Evolutionary conservation across 2,329 filamentous ascomycete species (phyloP).

Genomic region (Neospermospora avenae): DNA sequence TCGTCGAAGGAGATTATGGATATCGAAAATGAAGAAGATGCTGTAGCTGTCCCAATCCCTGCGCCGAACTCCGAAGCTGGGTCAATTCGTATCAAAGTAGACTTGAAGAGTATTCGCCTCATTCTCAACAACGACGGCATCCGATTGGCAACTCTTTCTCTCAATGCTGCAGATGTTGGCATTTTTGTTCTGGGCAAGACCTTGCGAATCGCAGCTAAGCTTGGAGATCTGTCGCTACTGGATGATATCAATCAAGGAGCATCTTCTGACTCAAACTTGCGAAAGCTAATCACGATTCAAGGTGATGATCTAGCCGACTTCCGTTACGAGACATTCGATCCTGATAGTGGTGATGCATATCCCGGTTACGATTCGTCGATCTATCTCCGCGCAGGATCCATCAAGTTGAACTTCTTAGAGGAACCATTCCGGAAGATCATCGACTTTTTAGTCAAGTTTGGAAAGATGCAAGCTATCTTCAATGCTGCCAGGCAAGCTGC

Average conservation of each 20-base stretch:
- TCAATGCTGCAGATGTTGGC: constrained; percentile 88
- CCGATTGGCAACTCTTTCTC: constrained; percentile 83
- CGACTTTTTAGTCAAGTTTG: constrained; percentile 96
- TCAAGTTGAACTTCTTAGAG: constrained; percentile 95
- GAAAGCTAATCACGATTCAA: constrained; percentile 89
- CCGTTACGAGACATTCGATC: constrained; percentile 92
- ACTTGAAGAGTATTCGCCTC: constrained; percentile 87
- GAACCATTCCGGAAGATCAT: constrained; percentile 98
- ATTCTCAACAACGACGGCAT: constrained; percentile 98
- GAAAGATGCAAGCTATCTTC: constrained; percentile 98
- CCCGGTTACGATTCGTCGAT: constrained; percentile 94
- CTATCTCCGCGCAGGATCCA: constrained; percentile 84
- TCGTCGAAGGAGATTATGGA: constrained; percentile 34
- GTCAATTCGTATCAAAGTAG: constrained; percentile 84
- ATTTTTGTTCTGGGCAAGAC: constrained; percentile 83
- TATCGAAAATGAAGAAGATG: constrained; percentile 38
- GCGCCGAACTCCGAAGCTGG: constrained; percentile 21
- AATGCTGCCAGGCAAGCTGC: constrained; percentile 95
- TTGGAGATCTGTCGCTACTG: constrained; percentile 84
- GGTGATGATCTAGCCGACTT: constrained; percentile 96
- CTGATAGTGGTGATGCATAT: constrained; percentile 65
- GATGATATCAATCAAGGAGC: constrained; percentile 95
- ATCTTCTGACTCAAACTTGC: constrained; percentile 72
- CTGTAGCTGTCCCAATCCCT: neutral
- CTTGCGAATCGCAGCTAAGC: constrained; percentile 81